Base-by-base conservation (phyloP, 805 yeast genomes). In the Candida ponderosae region DNA sequence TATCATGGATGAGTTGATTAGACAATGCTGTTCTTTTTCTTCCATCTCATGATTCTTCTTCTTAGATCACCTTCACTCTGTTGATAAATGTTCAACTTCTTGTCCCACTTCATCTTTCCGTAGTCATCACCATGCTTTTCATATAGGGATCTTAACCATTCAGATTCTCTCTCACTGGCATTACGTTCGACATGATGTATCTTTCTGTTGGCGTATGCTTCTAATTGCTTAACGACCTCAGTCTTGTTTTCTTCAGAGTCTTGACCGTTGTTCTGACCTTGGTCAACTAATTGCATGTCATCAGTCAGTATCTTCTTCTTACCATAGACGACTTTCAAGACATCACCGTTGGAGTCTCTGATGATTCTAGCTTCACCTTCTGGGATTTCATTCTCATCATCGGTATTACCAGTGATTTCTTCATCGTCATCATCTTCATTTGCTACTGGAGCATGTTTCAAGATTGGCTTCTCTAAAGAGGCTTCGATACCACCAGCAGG, bases 21-120 rank as follows among this genome's bases (percentile, higher is more conserved):
- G 38, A 49, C 48, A 24, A 66, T 55, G 34, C 50, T 51, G 43
- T 70, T 60, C 33, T 54, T 47, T 54, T 71, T 69, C 56, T 77
- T 79, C 90, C 94, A 86, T 57, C 76, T 81, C 17, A 46, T 52
- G 32, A 90, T 66, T 55, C 93, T 75, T 58, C 74, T 76, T 60
- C 72, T 81, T 48, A 90, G 63, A 50, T 87, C 94, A 20, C 95
- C 94, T n/a, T 79, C 79, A 43, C 84, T 72, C 57, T 84, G 87
- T 63, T 89, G 97, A 60, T 71, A 74, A 2, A 80, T 73, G 58
- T 90, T 90, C 44, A 89, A 68, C 58, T 83, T 83, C 60, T 74
- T 75, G 59, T 93, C 98, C 84, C 95, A 83, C 57, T 77, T 81
- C 98, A 93, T 93, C 50, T 79, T 84, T 33, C 72, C 80, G 56